Base-by-base conservation (phyloP, 179 eudicot genomes). In the Nepenthes alata region DNA sequence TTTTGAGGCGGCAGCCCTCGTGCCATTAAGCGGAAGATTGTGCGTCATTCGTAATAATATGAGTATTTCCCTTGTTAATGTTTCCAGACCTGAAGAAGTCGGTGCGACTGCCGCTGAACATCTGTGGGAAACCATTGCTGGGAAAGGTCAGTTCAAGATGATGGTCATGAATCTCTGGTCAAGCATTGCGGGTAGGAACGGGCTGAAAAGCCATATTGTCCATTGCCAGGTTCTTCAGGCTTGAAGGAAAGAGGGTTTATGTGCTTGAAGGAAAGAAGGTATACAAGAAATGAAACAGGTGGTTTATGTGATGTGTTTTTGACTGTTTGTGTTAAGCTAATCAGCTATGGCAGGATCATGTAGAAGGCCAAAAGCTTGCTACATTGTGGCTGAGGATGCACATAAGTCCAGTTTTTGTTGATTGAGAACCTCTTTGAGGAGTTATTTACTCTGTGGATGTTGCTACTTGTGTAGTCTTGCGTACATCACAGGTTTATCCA, bases 171-270 rank as follows among this genome's bases (percentile, higher is more conserved):
- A 75, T 67, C 65, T 89, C 51, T 89, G 87, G 87, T 83, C 84
- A 15, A 89, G 78, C 70, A 75, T 89, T 63, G 84, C 91, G 0
- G 86, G 89, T 61, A 64, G 83, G 74, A 83, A 74, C 72, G 83
- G 91, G 38, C 67, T 83, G 5, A 85, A 83, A 62, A 85, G 84
- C 68, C 91, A 83, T 72, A 81, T 87, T 47, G 80, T 89, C 58
- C 95, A 89, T 53, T 89, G 97, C 70, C 97, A 89, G 62, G 85
- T 89, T 68, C 97, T 89, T 70, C 91, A 77, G 72, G 85, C 91
- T 65, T 89, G 87, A 87, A n/a, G 6, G 7, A 39, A 39, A 39
- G 4, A 39, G 45, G 45, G 7, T 39, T 3, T 39, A 39, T 89
- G 1, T 89, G 85, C 59, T 74, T 89, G 47, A 78, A 87, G 66